Percentiles rank a stretch among this genome's conserved stretches.
Evolutionary conservation across 2,329 filamentous ascomycete genomes (phyloP).

Genomic region (Colletotrichum costaricense): DNA sequence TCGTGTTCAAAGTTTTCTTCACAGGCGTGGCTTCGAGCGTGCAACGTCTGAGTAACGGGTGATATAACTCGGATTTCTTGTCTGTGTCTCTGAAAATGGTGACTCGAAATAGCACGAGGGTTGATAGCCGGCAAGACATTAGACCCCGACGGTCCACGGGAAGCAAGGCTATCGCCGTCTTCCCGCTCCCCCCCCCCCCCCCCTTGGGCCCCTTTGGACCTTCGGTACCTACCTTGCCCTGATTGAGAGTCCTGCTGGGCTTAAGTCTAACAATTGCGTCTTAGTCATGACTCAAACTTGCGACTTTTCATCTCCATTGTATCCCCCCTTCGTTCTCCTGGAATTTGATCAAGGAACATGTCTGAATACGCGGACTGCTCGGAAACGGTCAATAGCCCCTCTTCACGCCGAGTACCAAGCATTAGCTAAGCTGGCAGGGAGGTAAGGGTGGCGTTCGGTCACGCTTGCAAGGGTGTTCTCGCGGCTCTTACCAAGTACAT

Average conservation of each 20-base stretch:
- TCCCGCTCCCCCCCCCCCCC: not conserved
- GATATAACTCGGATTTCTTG: not conserved
- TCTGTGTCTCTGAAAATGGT: not conserved
- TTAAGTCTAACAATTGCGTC: too few species aligned
- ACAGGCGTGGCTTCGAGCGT: not conserved
- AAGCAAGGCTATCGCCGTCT: conserved; percentile 1
- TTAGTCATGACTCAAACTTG: not conserved
- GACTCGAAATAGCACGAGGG: not conserved
- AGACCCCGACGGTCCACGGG: not conserved
- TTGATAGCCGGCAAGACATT: not conserved
- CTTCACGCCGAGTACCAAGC: not conserved
- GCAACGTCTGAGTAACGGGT: not conserved
- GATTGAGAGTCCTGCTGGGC: not conserved
- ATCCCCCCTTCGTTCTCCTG: not conserved
- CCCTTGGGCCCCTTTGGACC: not conserved
- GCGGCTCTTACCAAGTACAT: not conserved
- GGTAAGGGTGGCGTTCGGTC: not conserved
- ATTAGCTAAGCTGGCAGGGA: not conserved
- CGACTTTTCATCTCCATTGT: not conserved
- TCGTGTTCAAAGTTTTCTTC: not conserved
- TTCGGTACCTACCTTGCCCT: not conserved
- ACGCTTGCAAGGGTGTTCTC: not conserved
- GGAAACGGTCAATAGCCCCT: not conserved
- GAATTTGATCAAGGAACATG: not conserved
- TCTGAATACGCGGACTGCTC: conserved; percentile 6